Base-by-base conservation (phyloP, 345 rosid genomes). In the Pugionium cornutum region DNA sequence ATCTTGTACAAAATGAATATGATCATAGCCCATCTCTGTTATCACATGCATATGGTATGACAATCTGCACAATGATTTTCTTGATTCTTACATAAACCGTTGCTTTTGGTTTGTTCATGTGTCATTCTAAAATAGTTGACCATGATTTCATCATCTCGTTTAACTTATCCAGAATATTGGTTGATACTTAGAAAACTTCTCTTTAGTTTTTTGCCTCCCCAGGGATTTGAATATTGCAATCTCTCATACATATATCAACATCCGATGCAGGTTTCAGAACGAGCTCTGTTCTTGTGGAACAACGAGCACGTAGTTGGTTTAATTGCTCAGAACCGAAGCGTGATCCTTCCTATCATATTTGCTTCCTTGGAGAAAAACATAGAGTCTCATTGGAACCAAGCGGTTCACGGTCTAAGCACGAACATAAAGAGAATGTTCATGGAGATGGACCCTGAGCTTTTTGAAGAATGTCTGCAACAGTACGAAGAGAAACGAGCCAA, bases 231-330 rank as follows among this genome's bases (percentile, higher is more conserved):
- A 10, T 26, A 6, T 26, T 35, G 11, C n/a, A 35, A 26, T 42
- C 18, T 51, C 39, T 9, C 1, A 4, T 31, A 5, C 56, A 39
- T 36, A 31, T 0, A 26, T 40, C 31, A 55, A 10, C 35, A 11
- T 75, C 58, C 28, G 18, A 73, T 79, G 73, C 85, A 91, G 96
- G 96, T 91, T 64, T 87, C 98, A 18, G 98, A 91, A 65, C 80
- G 98, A 66, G 83, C 96, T 37, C 82, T 88, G 39, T 91, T 91
- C 78, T 79, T 89, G 71, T 91, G 98, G 98, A 91, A 91, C 66
- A 91, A 83, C 40, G 98, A 91, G 81, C 96, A 89, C 68, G 68
- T 91, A 0, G 98, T 86, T 69, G 74, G 75, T 74, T 68, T 91
- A 62, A 85, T 86, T 0, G 91, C 88, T n/a, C 95, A 89, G 77